Conservation (phyloP, 1,284 basidiomycete species). For the Waitea zeae region DNA sequence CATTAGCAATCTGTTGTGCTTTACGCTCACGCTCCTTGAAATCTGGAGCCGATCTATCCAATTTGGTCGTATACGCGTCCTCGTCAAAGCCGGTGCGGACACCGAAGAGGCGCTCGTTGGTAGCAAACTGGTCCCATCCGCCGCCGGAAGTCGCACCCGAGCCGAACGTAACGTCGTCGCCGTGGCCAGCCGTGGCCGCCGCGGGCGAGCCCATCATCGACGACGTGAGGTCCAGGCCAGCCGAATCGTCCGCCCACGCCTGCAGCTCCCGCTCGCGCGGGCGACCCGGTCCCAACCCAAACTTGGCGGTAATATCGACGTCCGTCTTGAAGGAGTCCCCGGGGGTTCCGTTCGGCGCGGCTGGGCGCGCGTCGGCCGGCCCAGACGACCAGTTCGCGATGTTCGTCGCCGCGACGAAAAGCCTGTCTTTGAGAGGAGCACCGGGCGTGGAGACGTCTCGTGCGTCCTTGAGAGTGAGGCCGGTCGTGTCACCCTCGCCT, state of each 20-base stretch:
- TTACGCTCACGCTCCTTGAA: slow-evolving; percentile 81
- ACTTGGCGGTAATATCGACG: slow-evolving; percentile 61
- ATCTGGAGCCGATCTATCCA: slow-evolving; percentile 74
- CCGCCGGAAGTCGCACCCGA: slow-evolving; percentile 21
- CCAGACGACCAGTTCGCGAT: slow-evolving; percentile 58
- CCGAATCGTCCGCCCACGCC: slow-evolving; percentile 46
- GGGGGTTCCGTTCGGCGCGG: slow-evolving; percentile 15
- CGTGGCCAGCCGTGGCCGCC: slow-evolving; percentile 9
- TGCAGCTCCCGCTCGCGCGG: slow-evolving; percentile 72
- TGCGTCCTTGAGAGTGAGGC: slow-evolving; percentile 59
- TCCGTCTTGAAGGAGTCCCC: slow-evolving; percentile 68
- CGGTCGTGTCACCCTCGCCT: slow-evolving; percentile 45
- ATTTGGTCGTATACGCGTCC: slow-evolving; percentile 87
- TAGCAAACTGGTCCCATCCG: slow-evolving; percentile 93
- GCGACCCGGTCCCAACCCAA: too few relatives aligned
- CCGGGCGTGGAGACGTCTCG: slow-evolving; percentile 47
- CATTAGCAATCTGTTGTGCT: slow-evolving; percentile 79
- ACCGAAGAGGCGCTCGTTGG: slow-evolving; percentile 87
- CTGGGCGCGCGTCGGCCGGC: slow-evolving; percentile 45
- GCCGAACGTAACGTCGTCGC: slow-evolving; percentile 58
- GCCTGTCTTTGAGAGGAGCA: slow-evolving; percentile 44
- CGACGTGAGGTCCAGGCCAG: too few relatives aligned
- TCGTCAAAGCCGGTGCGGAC: slow-evolving; percentile 88
- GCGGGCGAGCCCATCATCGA: slow-evolving; percentile 6
- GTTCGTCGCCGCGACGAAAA: slow-evolving; percentile 52